Base-by-base conservation (phyloP, 2,329 filamentous ascomycete species). In the Calonectria fujianensis region DNA sequence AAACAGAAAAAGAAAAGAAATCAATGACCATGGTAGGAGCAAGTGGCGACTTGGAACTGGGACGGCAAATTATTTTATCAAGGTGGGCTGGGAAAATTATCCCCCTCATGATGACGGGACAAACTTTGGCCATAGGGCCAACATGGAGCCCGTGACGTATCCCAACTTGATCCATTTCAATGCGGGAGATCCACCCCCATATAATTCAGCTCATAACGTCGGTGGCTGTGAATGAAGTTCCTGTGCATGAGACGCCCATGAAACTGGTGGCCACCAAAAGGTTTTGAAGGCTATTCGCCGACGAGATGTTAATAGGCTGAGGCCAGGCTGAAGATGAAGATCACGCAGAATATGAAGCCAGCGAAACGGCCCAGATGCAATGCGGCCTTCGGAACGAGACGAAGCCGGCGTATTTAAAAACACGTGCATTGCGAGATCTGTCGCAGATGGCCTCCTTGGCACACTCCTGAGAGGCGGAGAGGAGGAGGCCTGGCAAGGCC, bases 301-400 rank as follows among this genome's bases (percentile, higher is more conserved):
- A 54, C 11, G 45, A 68, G 35, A 69, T 63, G 35, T 24, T 41
- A 48, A 64, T 65, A 73, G 48, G 72, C 50, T 59, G 50, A 35
- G 31, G 14, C n/a, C 24, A n/a, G 61, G 24, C 41, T 66, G 50
- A 69, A 65, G 66, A 69, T 65, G 59, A 66, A 61, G 51, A 51
- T 52, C 59, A 51, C 52, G 41, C 70, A 57, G 31, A 67, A 67
- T 41, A 1, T 63, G 13, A 37, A 52, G 52, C 10, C 50, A 37
- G 57, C 51, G 51, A 73, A 70, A 69, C 59, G 31, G 66, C 57
- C 57, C 50, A 54, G 71, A 69, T 39, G 35, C 51, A 67, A 41
- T 54, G 59, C 54, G 71, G 66, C 71, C 71, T 48, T 50, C 71
- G 71, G 71, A 72, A 57, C 63, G 71, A 41, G 71, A 59, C 71